Base-by-base conservation (phyloP, 106 monocot species). In the Xerophyta viscosa region DNA sequence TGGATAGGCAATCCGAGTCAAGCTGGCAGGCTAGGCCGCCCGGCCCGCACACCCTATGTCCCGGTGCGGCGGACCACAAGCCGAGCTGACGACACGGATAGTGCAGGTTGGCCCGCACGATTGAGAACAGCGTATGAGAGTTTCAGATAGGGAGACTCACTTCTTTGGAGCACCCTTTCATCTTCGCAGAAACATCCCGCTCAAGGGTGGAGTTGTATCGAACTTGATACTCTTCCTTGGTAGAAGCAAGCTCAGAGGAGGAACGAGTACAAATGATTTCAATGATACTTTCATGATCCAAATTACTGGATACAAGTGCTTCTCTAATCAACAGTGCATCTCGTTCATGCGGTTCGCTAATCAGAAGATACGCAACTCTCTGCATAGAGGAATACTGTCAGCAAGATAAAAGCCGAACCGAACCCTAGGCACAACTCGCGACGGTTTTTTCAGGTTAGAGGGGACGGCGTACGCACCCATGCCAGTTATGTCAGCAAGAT, bases 211-310 rank as follows among this genome's bases (percentile, higher is more conserved):
- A 29, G 21, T 42, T 68, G 58, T 72, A 78, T 20, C 46, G 44
- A 19, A 29, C 45, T 3, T 47, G 62, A 46, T 77, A 77, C 1
- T 54, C 62, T 39, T 62, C 62, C 48, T 63, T 78, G 24, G 48
- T 18, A 11, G 41, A 50, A 12, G 18, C 8, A 27, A 78, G 58
- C 48, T 67, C 67, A 9, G 31, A 57, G 0, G 67, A 72, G 53
- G 78, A 29, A 12, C 78, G 67, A 29, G 78, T 68, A 52, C 78
- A 78, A 1, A 78, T 58, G 47, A 68, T 54, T 36, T 78, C 78
- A 19, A 36, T 68, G 12, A 78, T 25, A 29, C n/a, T 58, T 15
- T 53, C 24, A 17, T 11, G 17, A 24, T 68, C 63, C 14, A 63
- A 14, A 8, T 8, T 46, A 4, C 15, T 41, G 24, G 51, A 45